These are phyloP conservation scores for Curvularia spicifera DNA, from an alignment of 2,329 filamentous ascomycete species.

Conservation along the genomic window DNA sequence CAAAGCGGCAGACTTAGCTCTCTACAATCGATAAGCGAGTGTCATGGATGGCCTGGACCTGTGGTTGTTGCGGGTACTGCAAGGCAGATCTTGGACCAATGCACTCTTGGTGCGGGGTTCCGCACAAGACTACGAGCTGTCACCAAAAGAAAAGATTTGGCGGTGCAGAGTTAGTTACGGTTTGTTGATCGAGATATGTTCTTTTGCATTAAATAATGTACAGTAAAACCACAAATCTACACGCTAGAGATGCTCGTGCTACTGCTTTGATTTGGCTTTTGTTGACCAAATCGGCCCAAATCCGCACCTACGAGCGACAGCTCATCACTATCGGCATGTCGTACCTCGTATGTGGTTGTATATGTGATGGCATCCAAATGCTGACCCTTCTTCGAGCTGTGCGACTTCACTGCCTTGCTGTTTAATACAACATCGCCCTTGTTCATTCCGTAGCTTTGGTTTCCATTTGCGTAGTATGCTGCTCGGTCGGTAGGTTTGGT, in stretches of 20 bases:
- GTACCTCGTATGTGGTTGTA: constrained; percentile 25
- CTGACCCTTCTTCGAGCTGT: background rate
- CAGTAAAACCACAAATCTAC: constrained; percentile 16
- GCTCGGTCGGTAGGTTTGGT: constrained; percentile 26
- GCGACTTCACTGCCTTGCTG: constrained; percentile 9
- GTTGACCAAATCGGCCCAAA: constrained; percentile 9
- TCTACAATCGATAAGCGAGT: background rate
- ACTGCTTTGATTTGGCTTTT: constrained; percentile 8
- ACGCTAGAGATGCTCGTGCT: constrained; percentile 21
- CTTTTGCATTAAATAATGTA: background rate
- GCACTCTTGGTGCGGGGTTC: background rate
- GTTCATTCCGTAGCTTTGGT: constrained; percentile 30
- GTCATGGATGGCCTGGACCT: background rate
- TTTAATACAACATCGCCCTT: constrained; percentile 24
- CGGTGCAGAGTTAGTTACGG: background rate
- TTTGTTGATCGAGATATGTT: background rate
- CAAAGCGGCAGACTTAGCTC: background rate
- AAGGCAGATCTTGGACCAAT: background rate
- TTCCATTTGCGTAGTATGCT: constrained; percentile 23
- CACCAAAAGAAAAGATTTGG: background rate
- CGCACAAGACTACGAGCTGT: background rate
- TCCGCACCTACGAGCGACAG: constrained; percentile 16
- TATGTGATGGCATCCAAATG: constrained; percentile 20
- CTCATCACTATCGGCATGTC: constrained; percentile 21
- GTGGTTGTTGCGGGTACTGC: background rate